Conservation (phyloP, 108 stramenopile species). For the Cyclotella sp. region DNA sequence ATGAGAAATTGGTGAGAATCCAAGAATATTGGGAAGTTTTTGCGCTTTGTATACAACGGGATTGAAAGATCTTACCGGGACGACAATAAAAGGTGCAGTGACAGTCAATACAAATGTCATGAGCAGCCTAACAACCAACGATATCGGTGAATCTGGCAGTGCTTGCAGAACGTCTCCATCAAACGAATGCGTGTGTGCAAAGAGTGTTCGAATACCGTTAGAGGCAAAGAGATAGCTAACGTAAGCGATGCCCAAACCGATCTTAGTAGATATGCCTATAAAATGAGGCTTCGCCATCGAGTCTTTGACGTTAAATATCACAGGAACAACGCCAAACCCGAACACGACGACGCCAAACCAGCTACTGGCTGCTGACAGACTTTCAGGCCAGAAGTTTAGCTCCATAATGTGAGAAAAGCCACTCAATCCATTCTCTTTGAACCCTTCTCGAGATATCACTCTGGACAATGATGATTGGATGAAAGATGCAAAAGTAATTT, state of each 20-base stretch:
- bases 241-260: slow-evolving; percentile 62
- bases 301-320: slow-evolving; percentile 59
- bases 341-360: slow-evolving; percentile 83
- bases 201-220: slow-evolving; percentile 51
- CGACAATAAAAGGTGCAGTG: slow-evolving; percentile 73
- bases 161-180: slow-evolving; percentile 76
- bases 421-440: slow-evolving; percentile 19
- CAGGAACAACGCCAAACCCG: slow-evolving; percentile 65
- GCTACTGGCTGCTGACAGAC: slow-evolving; percentile 57
- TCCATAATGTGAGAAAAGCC: slow-evolving; percentile 17
- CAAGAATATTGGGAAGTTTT: background rate
- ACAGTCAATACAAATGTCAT: slow-evolving; percentile 75
- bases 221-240: slow-evolving; percentile 63
- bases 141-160: slow-evolving; percentile 58
- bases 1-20: background rate
- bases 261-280: slow-evolving; percentile 41
- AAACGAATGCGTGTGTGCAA: slow-evolving; percentile 60
- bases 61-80: slow-evolving; percentile 45
- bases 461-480: slow-evolving; percentile 7
- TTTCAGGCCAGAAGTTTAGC: slow-evolving; percentile 46
- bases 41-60: background rate
- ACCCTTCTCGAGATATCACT: slow-evolving; percentile 34
- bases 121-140: slow-evolving; percentile 55
- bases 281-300: slow-evolving; percentile 72
- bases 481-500: background rate